Evolutionary conservation across 345 rosid species (phyloP), one percentile per base, ranked within the genome.

Genomic region (Turritis glabra): DNA sequence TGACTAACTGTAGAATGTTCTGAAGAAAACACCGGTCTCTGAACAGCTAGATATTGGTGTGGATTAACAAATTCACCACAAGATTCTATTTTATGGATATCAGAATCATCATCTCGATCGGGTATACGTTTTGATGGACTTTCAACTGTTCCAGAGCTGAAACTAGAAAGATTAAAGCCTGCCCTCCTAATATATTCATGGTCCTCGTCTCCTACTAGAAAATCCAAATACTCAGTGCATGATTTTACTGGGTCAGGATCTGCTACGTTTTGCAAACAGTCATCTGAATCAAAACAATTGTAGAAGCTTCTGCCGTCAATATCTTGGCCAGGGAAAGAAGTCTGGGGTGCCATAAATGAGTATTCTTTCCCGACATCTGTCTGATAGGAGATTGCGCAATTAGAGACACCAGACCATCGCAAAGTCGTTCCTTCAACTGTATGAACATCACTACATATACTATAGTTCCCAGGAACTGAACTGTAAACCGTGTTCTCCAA

Each of bases 21-120:
- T 19, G 75, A 43, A 56, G 81, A 40, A 53, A 55, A 59, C 25
- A 44, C 48, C 17, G 71, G 58, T 72, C 65, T 80, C 35, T 29
- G 72, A 30, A 55, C 60, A 14, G 73, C 71, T 37, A 35, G 37
- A 79, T 69, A 71, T 46, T 52, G 86, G 75, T 56, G 68, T 46
- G 80, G 35, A 29, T 35, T 57, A 4, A 87, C 82, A 75, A 82
- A 86, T 80, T 80, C 90, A 77, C 92, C 81, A 61, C 75, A 80
- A 73, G 83, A 87, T 59, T 92, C 94, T 54, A 85, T 85, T 38
- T 87, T 86, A 78, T 84, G 86, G 52, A 87, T 53, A 71, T 84
- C 88, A 75, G 80, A 74, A 57, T 87, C 94, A 73, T 83, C 86
- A 57, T 87, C 90, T 63, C 53, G 65, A 53, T 35, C 60, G 18